Evolutionary conservation across 768 basidiomycete genomes (phyloP).

Genomic region (Lactifluus rugatus): DNA sequence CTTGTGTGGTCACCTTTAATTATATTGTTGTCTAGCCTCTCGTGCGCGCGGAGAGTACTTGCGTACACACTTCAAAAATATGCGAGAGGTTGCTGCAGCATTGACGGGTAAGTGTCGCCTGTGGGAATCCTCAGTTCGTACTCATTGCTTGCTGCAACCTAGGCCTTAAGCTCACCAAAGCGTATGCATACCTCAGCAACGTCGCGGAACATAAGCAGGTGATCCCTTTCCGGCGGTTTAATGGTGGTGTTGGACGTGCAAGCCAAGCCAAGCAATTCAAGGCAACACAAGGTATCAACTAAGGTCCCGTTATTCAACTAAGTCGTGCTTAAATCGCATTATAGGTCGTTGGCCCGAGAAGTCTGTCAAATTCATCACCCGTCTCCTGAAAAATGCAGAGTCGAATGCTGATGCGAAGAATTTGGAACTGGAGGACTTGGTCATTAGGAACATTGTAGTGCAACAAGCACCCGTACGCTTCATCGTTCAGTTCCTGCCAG

Average conservation of each 20-base stretch:
- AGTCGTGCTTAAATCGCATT: background rate
- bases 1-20: constrained; percentile 17
- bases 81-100: constrained; percentile 96
- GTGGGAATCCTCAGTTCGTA: background rate
- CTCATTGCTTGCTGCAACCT: constrained; percentile 5
- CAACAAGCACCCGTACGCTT: constrained; percentile 91
- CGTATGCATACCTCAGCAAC: constrained; percentile 86
- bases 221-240: constrained; percentile 93
- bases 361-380: constrained; percentile 89
- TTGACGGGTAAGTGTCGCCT: constrained; percentile 56
- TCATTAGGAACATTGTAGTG: constrained; percentile 95
- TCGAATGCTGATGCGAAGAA: constrained; percentile 98
- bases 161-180: constrained; percentile 93
- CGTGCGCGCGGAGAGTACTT: constrained; percentile 94
- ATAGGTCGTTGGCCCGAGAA: constrained; percentile 99
- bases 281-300: constrained; percentile 78
- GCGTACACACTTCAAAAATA: constrained; percentile 99
- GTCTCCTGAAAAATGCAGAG: constrained; percentile 97
- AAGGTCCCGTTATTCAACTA: background rate
- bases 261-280: constrained; percentile 96
- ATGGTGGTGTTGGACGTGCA: constrained; percentile 91
- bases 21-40: constrained; percentile 46
- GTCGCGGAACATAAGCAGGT: constrained; percentile 95
- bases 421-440: constrained; percentile 83
- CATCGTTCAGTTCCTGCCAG: background rate